Evolutionary conservation across 2,329 filamentous ascomycete genomes (phyloP), one percentile per base, ranked within the genome.

Genomic region (Zalaria obscura): DNA sequence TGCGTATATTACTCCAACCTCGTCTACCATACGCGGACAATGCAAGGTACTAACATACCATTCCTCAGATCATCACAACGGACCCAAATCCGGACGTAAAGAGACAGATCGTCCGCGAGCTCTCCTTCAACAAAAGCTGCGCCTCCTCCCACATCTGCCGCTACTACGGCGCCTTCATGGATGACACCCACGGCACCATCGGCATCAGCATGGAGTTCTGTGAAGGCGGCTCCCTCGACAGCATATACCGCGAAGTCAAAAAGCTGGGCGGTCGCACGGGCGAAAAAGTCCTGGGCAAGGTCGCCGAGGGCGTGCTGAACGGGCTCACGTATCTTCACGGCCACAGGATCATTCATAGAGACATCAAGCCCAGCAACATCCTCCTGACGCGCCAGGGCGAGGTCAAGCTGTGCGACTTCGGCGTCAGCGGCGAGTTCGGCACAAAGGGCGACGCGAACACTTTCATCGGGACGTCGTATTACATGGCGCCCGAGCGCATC

Each of bases 121-220:
- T 98, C 40, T 85, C 84, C 47, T 98, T 96, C 72, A 98, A 98
- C 72, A 95, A 95, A 64, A 85, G 88, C 50, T 96, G 91, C 59
- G 87, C 85, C 4, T 95, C 87, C 4, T 82, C 91, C 45, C 87
- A 96, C 60, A 98, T 98, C 55, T 98, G 91, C 65, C 79, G 83
- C 48, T 98, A 98, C 65, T 98, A 95, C 55, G 91, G 91, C 48
- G 89, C 89, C 34, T 98, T 96, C 59, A 85, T 93, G 59, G 89
- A 98, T 58, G 83, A 91, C 44, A 82, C 86, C n/a, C 93, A 86
- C 6, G 86, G 88, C 39, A 96, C 89, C 38, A 96, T 98, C 51
- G 94, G 86, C 38, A 98, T 98, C 56, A 88, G 87, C 43, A 98
- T 98, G 91, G 91, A 98, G 60, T 96, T 93, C 55, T 98, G 91